Evolutionary conservation across 441 rosid genomes (phyloP), one percentile per base, ranked within the genome.

Genomic region (Populus hybrid): DNA sequence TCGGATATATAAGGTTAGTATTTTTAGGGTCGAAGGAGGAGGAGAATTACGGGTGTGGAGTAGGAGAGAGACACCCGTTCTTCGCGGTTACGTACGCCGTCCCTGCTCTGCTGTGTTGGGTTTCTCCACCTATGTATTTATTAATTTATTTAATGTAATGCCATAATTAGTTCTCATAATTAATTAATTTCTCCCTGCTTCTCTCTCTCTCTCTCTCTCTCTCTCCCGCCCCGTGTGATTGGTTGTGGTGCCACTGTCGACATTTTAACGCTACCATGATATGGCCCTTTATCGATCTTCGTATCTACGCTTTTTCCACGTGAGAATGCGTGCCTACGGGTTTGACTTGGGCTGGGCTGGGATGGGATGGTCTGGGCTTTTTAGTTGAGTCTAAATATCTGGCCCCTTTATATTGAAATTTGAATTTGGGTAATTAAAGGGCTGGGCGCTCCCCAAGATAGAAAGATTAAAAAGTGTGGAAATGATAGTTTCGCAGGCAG

Each of bases 21-120:
- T n/a, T 9, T 57, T 10, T 50, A 4, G 26, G 42, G 74, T 64
- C 75, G 75, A 71, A 38, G 23, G 21, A 70, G 75, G 64, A 28
- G 78, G 72, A 63, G 61, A 68, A 70, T 32, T 12, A 74, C 19
- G 40, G 68, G 40, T 30, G 63, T 28, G 57, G 34, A 74, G 77
- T 59, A 40, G 75, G 79, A 30, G 32, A 30, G 32, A 30, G 23
- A 70, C 38, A 61, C 46, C 81, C 84, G 79, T 74, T 81, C 82
- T 76, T 75, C 35, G 59, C 76, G 73, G 78, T n/a, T 68, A 74
- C 75, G 79, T 14, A 24, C 16, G 79, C 61, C 61, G 61, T 53
- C 73, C 28, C 53, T 10, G 57, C 18, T 9, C 24, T 63, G 23
- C 26, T 19, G 23, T 21, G 40, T 38, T 70, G 73, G n/a, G 21